Evolutionary conservation across 148 eudicot species (phyloP), one percentile per base, ranked within the genome.

Genomic region (Polygonum maritimum): DNA sequence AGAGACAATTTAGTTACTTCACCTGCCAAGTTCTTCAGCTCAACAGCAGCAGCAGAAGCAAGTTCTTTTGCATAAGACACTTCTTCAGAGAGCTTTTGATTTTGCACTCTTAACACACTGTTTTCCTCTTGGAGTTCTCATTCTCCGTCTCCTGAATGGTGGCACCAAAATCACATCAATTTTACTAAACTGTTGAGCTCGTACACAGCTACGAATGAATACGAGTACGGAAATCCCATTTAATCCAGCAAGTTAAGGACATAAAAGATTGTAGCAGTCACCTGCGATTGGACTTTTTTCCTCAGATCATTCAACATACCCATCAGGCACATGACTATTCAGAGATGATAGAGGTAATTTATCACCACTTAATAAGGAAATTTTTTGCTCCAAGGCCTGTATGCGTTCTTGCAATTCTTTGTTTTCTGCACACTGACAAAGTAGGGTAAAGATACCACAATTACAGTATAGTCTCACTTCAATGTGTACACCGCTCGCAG

Each of bases 11-110:
- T 90, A 7, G 97, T 92, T 40, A 95, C 93, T 86, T 95, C 99
- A 82, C 92, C 87, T 58, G 99, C 96, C 83, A 95, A 85, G 80
- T 86, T 92, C 81, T 95, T 95, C 78, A 95, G 86, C 85, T 92
- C 99, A 38, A 89, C 90, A 45, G 99, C 99, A 14, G 99, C 97
- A 82, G 99, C 97, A 83, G 99, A 90, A 62, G 99, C 99, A 69
- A 95, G 85, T 83, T 95, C 99, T 79, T 91, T 95, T 8, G 99
- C 99, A 78, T 92, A 95, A 40, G 97, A 89, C 69, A 97, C 94
- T 86, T 95, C 99, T 82, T 95, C 99, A 2, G 97, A 89, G 45
- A 95, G 67, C 76, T 92, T 95, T 79, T 87, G 91, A 73, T 95
- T 95, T 78, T 92, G 99, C 44, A 95, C 96, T 14, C 82, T 83